Evolutionary conservation across 495 filamentous ascomycete genomes (phyloP).

Genomic region (Melanomma pulvis-pyrius): DNA sequence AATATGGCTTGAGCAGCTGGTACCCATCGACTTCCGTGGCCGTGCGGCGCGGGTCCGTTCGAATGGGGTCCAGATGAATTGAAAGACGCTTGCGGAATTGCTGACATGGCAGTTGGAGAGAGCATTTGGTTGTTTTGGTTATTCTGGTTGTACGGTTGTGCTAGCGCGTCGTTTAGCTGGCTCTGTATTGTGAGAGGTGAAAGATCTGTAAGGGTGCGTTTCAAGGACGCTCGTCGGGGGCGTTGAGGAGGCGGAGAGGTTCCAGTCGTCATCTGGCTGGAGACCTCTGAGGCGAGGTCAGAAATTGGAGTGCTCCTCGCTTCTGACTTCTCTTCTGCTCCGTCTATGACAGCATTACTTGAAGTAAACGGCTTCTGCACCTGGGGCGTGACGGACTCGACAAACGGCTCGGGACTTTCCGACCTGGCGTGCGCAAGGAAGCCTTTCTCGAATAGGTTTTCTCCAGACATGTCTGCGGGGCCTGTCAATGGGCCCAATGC

Average conservation of each 20-base stretch:
- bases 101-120: slow-evolving; percentile 53
- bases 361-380: slow-evolving; percentile 26
- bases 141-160: slow-evolving; percentile 68
- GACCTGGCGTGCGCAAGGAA: slow-evolving; percentile 52
- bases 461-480: slow-evolving; percentile 66
- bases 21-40: slow-evolving; percentile 85
- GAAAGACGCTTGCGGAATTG: slow-evolving; percentile 1
- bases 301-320: slow-evolving; percentile 12
- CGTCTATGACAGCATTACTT: neutral
- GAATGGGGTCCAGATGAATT: slow-evolving; percentile 23
- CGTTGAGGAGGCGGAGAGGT: slow-evolving; percentile 46
- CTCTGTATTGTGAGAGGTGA: slow-evolving; percentile 70
- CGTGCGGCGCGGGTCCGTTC: slow-evolving; percentile 47
- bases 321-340: slow-evolving; percentile 1
- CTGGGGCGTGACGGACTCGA: slow-evolving; percentile 44
- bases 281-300: slow-evolving; percentile 17
- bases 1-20: slow-evolving; percentile 96
- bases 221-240: slow-evolving; percentile 65
- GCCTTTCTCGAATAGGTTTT: slow-evolving; percentile 80
- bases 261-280: slow-evolving; percentile 8
- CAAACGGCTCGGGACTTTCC: slow-evolving; percentile 56
- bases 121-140: slow-evolving; percentile 48
- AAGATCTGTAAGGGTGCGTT: slow-evolving; percentile 85
- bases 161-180: slow-evolving; percentile 85
- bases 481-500: slow-evolving; percentile 70